Percentiles rank a stretch among this genome's conserved stretches.
Evolutionary conservation across 305 asterid genomes (phyloP).

Genomic region (Fraxinus angustifolia): DNA sequence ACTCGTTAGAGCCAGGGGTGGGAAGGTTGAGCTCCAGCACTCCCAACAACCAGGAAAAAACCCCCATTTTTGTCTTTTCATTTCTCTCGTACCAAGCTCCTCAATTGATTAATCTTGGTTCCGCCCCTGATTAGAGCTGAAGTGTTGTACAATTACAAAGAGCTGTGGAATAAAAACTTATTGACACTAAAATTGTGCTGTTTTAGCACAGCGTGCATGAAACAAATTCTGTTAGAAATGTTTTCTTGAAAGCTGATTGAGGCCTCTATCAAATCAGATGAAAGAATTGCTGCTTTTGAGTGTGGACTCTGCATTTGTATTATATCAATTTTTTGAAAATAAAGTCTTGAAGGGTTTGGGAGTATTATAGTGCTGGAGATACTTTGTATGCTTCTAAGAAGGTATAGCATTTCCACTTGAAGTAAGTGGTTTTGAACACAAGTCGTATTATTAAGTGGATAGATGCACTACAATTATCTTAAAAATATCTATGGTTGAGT

Average conservation of each 20-base stretch:
- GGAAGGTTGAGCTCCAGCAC: not conserved
- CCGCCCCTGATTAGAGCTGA: not conserved
- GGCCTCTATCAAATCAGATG: not conserved
- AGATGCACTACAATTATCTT: not conserved
- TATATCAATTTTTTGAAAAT: not conserved
- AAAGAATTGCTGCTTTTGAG: not conserved
- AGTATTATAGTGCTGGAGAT: not conserved
- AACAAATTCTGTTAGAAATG: not conserved
- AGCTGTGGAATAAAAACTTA: not conserved
- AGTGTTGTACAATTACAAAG: not conserved
- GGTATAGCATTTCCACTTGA: not conserved
- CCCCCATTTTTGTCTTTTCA: not conserved
- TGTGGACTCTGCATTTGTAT: not conserved
- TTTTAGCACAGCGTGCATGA: not conserved
- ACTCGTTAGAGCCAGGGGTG: not conserved
- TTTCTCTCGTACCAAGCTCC: not conserved
- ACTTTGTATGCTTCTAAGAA: not conserved
- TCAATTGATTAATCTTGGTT: not conserved
- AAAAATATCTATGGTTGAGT: not conserved
- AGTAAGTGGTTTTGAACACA: not conserved
- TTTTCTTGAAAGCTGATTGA: constrained; percentile 7
- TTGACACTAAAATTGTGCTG: not conserved
- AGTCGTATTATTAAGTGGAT: not conserved
- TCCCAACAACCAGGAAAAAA: not conserved
- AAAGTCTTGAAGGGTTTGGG: not conserved